Conservation (phyloP, 2,329 filamentous ascomycete genomes). For the Fusarium penzigii region DNA sequence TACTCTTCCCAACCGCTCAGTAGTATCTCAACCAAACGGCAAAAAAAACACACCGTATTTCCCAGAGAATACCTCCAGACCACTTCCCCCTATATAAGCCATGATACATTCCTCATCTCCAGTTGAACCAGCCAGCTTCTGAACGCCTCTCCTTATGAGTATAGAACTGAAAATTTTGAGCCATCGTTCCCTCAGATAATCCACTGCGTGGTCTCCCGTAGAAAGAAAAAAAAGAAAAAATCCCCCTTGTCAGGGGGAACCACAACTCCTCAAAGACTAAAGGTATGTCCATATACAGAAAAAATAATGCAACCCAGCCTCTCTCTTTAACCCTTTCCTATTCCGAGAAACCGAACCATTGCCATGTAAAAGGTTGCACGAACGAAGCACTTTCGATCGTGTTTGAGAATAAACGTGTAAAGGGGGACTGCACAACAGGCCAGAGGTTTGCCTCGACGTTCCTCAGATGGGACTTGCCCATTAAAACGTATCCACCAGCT, state of each 20-base stretch:
- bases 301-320: background rate
- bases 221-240: too few species aligned
- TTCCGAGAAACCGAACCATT: conserved; percentile 8
- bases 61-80: conserved; percentile 19
- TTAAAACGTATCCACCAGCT: conserved; percentile 26
- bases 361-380: conserved; percentile 12
- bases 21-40: conserved; percentile 30
- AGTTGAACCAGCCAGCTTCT: background rate
- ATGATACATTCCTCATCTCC: background rate
- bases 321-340: conserved; percentile 1
- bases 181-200: background rate
- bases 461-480: conserved; percentile 16
- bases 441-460: conserved; percentile 16
- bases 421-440: conserved; percentile 13
- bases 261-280: background rate
- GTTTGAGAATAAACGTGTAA: conserved; percentile 29
- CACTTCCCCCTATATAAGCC: conserved; percentile 13
- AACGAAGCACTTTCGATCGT: conserved; percentile 33
- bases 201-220: too few species aligned
- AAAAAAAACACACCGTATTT: conserved; percentile 13
- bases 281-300: conserved; percentile 3
- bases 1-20: conserved; percentile 28
- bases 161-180: background rate
- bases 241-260: background rate
- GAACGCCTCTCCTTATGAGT: background rate